Base-by-base conservation (phyloP, 495 filamentous ascomycete genomes). In the Penicillium atrosanguineum region DNA sequence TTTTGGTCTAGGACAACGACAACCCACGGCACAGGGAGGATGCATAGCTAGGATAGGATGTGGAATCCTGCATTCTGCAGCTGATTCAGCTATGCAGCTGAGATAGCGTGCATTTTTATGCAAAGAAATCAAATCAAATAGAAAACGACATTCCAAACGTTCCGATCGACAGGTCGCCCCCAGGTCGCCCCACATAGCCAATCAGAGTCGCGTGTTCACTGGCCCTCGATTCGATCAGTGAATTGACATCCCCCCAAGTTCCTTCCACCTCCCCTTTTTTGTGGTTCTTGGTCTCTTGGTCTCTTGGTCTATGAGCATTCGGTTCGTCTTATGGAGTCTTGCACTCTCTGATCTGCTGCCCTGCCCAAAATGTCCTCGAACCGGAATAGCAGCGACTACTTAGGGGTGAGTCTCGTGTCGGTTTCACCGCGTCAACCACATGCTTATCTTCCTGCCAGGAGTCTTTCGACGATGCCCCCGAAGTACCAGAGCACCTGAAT, bases 401-500 rank as follows among this genome's bases (percentile, higher is more conserved):
- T 77, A 72, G 75, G 71, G 70, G 79, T 80, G 65, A 64, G 76
- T 65, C 25, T 44, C 38, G 53, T 50, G 40, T 37, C 31, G 20
- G 41, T 25, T 51, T 52, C 36, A 57, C 14, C 31, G 21, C 52
- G 51, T 51, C 56, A 42, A 52, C 36, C 25, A 45, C 36, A 39
- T 53, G 57, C 60, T 66, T 28, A 60, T 38, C n/a, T 8, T 12
- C 23, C 18, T 14, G 36, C 11, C 29, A 90, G 87, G 88, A 91
- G 53, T 83, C 83, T 19, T 91, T 90, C 51, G 87, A 90, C 64
- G 87, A 93, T 73, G 87, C 87, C 52, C 73, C 82, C 58, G 88
- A 90, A 69, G 76, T 63, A 28, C 53, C 71, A 59, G 53, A 64
- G 15, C 64, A 63, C 44, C 68, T 70, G 29, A 64, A 67, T 42